Evolutionary conservation across 495 filamentous ascomycete species (phyloP).

Genomic region (Penicillium mononematosum): DNA sequence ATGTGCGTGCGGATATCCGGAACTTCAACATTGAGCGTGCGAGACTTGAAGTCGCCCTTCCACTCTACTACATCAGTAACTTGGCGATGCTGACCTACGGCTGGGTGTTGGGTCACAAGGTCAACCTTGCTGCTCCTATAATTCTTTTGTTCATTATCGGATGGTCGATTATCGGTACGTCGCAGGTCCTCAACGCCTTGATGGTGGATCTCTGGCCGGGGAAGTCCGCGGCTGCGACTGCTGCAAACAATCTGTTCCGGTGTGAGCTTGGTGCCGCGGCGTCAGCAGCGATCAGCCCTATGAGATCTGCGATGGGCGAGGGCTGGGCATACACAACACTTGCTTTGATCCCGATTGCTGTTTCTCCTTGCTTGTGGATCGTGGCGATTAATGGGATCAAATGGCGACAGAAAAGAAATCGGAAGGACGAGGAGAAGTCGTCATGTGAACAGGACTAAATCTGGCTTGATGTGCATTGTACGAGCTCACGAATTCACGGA

Average conservation of each 20-base stretch:
- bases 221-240: constrained; percentile 57
- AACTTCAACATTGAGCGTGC: constrained; percentile 47
- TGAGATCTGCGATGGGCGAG: constrained; percentile 57
- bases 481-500: neutral
- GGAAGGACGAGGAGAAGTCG: constrained; percentile 13
- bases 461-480: neutral
- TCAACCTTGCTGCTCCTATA: constrained; percentile 35
- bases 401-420: constrained; percentile 38
- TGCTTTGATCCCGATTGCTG: constrained; percentile 33
- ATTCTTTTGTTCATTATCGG: constrained; percentile 36
- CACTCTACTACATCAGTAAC: constrained; percentile 32
- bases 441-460: neutral
- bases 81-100: constrained; percentile 44
- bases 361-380: constrained; percentile 27
- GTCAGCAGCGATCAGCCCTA: constrained; percentile 52
- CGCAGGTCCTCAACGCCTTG: constrained; percentile 45
- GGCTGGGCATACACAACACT: constrained; percentile 66
- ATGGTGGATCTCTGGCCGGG: constrained; percentile 62
- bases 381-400: constrained; percentile 36
- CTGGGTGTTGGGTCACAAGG: constrained; percentile 43
- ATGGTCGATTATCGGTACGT: constrained; percentile 33
- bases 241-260: constrained; percentile 64
- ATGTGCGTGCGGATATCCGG: constrained; percentile 40
- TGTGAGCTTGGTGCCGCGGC: constrained; percentile 63
- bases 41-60: constrained; percentile 38